Evolutionary conservation across 2,329 filamentous ascomycete genomes (phyloP), one percentile per base, ranked within the genome.

Genomic region (Talaromyces sp.): DNA sequence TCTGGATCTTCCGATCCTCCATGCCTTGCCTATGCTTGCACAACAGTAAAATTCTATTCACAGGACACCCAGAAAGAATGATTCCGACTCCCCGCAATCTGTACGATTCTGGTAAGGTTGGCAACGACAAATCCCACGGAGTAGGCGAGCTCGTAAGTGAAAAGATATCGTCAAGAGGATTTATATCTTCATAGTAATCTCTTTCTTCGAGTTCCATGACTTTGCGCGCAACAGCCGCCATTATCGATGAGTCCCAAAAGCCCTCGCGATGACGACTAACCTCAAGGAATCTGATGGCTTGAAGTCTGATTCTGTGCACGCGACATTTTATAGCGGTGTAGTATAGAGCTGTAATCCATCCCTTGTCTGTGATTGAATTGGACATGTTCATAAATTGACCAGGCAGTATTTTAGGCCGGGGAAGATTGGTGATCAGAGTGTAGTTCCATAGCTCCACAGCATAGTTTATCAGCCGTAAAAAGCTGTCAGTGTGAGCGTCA

Each of bases 191-290:
- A 27, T 56, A 62, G 6, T 52, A 39, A 17, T 49, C 45, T 39
- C 59, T 54, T 37, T 65, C 63, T 61, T 65, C 63, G n/a, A 65
- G 35, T 6, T 45, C 45, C 49, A 65, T 65, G 33, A 65, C 63
- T 61, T 65, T 50, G 7, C 58, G 63, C 25, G 63, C 63, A 31
- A 61, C 58, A 8, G 11, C 27, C 2, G 58, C 58, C 39, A 50
- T 47, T n/a, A 65, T 43, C 13, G 15, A 27, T 1, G 63, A 37
- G 49, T 65, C 49, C 63, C 63, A 65, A 33, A 65, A 56, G 7
- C 63, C 63, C 31, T 65, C 63, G 11, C 58, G 37, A 31, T 65
- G 63, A 10, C 27, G 19, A 17, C 35, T 49, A 13, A 15, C 15
- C 25, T 65, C 58, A 45, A 65, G 58, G 11, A 56, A 35, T 39